phyloP scores from a whole-genome alignment of 148 eudicot genomes.

The Spergularia marina region DNA sequence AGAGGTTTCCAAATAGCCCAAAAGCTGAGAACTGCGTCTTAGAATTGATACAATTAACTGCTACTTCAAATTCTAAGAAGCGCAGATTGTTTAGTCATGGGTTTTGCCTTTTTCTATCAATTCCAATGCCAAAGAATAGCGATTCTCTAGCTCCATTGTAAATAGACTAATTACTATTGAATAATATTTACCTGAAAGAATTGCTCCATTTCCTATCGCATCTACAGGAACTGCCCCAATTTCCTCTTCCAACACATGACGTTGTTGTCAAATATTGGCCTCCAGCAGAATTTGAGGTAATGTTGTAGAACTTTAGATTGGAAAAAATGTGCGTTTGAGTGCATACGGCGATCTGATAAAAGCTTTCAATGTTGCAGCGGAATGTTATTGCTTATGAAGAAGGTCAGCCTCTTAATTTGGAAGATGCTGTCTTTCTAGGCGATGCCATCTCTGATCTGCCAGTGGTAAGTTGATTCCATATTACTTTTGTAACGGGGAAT shows the following conservation, averaged over 20 bases:
- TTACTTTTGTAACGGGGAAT: background rate
- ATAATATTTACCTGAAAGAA: background rate
- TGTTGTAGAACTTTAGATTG: slow-evolving; percentile 1
- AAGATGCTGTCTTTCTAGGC: slow-evolving; percentile 61
- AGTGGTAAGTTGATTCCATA: slow-evolving; percentile 36
- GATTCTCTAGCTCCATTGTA: too few species aligned
- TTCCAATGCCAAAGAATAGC: too few species aligned
- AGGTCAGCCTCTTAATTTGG: slow-evolving; percentile 68
- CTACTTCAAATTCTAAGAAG: too few species aligned
- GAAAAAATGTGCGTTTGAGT: background rate
- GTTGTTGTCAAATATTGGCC: slow-evolving; percentile 72
- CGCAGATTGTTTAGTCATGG: too few species aligned
- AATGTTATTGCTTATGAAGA: slow-evolving; percentile 87
- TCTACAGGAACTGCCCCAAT: slow-evolving; percentile 71
- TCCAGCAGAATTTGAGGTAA: slow-evolving; percentile 83
- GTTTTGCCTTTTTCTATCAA: too few species aligned
- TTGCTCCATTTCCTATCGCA: slow-evolving; percentile 9
- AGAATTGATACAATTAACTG: too few species aligned
- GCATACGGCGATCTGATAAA: background rate
- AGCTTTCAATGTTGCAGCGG: slow-evolving; percentile 44
- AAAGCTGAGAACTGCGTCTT: too few species aligned
- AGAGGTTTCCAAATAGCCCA: too few species aligned
- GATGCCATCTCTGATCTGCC: slow-evolving; percentile 96
- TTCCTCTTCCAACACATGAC: slow-evolving; percentile 96
- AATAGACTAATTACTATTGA: background rate